phyloP scores from a whole-genome alignment of 148 eudicot genomes.

The Amaranthus palmeri region DNA sequence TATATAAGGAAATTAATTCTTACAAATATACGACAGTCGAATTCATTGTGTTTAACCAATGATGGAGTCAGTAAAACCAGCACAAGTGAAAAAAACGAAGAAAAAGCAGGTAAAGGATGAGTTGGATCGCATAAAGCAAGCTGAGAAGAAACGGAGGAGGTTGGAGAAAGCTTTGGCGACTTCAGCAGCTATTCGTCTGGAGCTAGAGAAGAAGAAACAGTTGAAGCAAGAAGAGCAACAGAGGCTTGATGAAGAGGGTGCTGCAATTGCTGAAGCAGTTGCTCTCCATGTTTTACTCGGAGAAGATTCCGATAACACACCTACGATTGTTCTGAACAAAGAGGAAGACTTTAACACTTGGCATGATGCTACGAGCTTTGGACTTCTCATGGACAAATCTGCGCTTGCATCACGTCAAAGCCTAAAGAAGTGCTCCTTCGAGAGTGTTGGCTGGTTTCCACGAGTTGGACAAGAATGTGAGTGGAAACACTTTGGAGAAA shows the following conservation, averaged over 20 bases:
- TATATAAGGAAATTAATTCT: constrained; percentile 4
- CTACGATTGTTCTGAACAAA: constrained; percentile 41
- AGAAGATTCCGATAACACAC: constrained; percentile 65
- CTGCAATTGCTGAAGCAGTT: constrained; percentile 96
- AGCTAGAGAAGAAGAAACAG: constrained; percentile 90
- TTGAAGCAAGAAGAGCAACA: constrained; percentile 84
- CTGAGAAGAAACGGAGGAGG: constrained; percentile 90
- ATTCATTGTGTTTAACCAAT: constrained; percentile 19
- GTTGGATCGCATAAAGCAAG: constrained; percentile 88
- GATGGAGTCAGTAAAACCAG: constrained; percentile 69
- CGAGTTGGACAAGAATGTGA: constrained; percentile 37
- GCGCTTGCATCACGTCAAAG: constrained; percentile 34
- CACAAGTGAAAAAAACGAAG: constrained; percentile 64
- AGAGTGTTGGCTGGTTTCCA: constrained; percentile 42
- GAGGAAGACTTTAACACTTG: constrained; percentile 45
- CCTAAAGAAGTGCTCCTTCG: constrained; percentile 33
- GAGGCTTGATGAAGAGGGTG: constrained; percentile 90
- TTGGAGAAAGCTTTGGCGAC: constrained; percentile 95
- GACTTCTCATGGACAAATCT: too few species aligned
- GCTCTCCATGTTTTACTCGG: constrained; percentile 85
- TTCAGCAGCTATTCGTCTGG: constrained; percentile 85
- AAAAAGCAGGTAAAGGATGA: constrained; percentile 95
- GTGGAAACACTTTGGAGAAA: constrained; percentile 40
- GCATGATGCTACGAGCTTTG: constrained; percentile 18
- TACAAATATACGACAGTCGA: constrained; percentile 20